Evolutionary conservation across 495 filamentous ascomycete genomes (phyloP), one percentile per base, ranked within the genome.

Genomic region (Hypoxylon fragiforme): DNA sequence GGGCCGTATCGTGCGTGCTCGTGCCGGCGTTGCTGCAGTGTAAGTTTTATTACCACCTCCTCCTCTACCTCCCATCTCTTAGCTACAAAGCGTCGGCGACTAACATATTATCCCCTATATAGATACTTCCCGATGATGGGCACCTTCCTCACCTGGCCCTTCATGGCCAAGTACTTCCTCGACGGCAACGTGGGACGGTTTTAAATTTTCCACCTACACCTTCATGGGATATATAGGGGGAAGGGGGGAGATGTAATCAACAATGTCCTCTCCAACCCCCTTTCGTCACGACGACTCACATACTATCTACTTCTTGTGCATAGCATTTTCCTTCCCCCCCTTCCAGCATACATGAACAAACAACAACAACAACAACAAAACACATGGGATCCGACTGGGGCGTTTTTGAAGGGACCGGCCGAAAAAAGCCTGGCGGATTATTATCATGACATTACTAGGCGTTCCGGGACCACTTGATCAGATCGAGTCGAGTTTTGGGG

Each of bases 51-150:
- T 12, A 28, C 21, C 21, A 28, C 31, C 21, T 14, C 13, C 0
- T 8, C 20, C 22, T 4, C 13, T 6, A 34, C 5, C 24, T 15
- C 43, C 31, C 18, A 18, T 22, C 6, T 2, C 3, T 4, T 3
- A 26, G 7, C 4, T 9, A 28, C 24, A 28, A 4, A 4, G 9
- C 9, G 9, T 28, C 24, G 24, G 5, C 24, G 9, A 28, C 24
- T 9, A 28, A 9, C 24, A 4, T 4, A 28, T 9, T 28, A 4
- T 7, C 5, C 3, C 6, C 5, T 3, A 34, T 34, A 35, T 21
- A 65, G 63, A 44, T 65, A 60, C 51, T 57, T 66, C 47, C 63
- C 63, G 13, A 39, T 26, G 14, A 43, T 66, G 34, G 63, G 43
- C 4, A 16, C 41, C 3, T 55, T 53, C 42, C 50, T 66, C 11